Evolutionary conservation across 768 basidiomycete species (phyloP), one percentile per base, ranked within the genome.

Genomic region (Mycena albidolilacea): DNA sequence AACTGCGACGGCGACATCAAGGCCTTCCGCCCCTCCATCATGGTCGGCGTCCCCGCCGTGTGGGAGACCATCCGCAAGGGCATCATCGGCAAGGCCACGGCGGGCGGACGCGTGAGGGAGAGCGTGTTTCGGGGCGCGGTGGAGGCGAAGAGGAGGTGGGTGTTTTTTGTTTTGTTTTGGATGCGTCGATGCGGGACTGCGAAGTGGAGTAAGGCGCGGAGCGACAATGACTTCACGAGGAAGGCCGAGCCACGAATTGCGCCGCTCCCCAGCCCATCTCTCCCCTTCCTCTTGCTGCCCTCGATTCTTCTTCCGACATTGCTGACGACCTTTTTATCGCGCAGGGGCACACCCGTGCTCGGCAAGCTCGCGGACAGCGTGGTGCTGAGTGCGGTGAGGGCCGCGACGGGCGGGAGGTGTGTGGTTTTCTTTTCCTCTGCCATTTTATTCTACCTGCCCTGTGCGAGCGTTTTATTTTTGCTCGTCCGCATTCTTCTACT

Each of bases 61-160:
- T 99, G 96, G 96, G 97, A 99, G 83, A 92, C 91, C 67, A 98
- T 98, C 75, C 92, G 97, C 71, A 99, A 99, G 85, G 97, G 97
- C 41, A 97, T 99, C 79, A 78, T 96, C 11, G 80, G 87, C 71
- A 96, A 96, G 82, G 52, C 12, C 65, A 89, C 95, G 3, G 70
- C 78, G 89, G 4, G 84, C 91, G 2, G 92, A 95, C 10, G 52
- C 82, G 0, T 17, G 96, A 77, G 94, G 89, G 86, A 93, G 92
- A 85, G 81, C 59, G 80, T 97, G 39, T 99, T 99, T 87, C 88
- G 92, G 76, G 90, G 90, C 50, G 95, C 96, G 3, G 85, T 96
- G 78, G 80, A 87, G 3, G 85, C 91, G 75, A 98, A 97, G 89
- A 92, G 86, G 84, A 86, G 52, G 52, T 54, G 52, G 6, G 50